Base-by-base conservation (phyloP, 2,329 filamentous ascomycete genomes). In the Xylariaceae sp. region DNA sequence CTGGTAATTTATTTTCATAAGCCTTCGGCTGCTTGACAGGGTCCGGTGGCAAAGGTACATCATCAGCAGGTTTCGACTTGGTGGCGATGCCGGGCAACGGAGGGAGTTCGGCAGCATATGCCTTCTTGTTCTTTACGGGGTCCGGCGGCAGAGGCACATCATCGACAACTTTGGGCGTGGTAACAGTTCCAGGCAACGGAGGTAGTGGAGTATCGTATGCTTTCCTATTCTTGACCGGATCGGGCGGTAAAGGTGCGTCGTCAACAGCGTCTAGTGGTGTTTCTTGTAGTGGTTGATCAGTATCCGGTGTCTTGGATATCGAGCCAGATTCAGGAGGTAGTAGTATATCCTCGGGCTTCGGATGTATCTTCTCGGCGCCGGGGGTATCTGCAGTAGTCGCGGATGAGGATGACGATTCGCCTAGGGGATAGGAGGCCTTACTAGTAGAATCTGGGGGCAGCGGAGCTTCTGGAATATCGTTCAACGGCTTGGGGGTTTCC, bases 391-490 rank as follows among this genome's bases (percentile, higher is more conserved):
- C 71, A 52, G 79, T 78, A 50, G 73, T 70, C 59, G 75, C 73
- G 45, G 81, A 84, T 57, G 81, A 82, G 43, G 80, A 81, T 37
- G 79, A 79, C 18, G 80, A 81, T 56, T 81, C 78, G 46, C 78
- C 80, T 40, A 82, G 62, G 48, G 75, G 71, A 65, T 78, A 84
- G 48, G 73, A 69, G 55, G 73, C 70, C 74, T 80, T 83, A 75
- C 81, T 85, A 51, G 76, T 83, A 54, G 80, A 72, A 59, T 85
- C 81, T 20, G 82, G 81, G 32, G 83, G 82, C 3, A 85, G 71
- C 54, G 82, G 81, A 29, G 64, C 65, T 56, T 72, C 67, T 48
- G 70, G 60, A 20, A 69, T 63, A 48, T 60, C 59, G 10, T 64
- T 62, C n/a, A 68, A 46, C 3, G 59, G 55, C 61, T 67, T 60